Evolutionary conservation across 768 basidiomycete genomes (phyloP).

Genomic region (Lyophyllum semitale): DNA sequence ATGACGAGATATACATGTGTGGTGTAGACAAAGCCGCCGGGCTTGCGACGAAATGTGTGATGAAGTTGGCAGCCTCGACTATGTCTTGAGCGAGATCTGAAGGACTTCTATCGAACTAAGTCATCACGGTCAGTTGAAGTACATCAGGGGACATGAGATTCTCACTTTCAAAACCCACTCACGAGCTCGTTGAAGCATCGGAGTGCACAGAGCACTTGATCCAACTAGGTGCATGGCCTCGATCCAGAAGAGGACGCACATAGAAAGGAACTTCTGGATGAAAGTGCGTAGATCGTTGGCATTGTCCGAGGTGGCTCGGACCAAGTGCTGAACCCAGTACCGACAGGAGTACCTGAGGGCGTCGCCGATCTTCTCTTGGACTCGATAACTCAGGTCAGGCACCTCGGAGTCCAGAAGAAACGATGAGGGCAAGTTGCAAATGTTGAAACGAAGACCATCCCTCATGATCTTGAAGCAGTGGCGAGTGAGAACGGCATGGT

Average conservation of each 20-base stretch:
- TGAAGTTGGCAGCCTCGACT: conserved; percentile 18
- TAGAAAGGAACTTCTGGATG: conserved; percentile 13
- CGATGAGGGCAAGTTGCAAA: conserved; percentile 16
- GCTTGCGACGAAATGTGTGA: conserved; percentile 17
- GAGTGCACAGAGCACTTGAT: conserved; percentile 13
- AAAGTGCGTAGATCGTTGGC: background rate
- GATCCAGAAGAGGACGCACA: conserved; percentile 26
- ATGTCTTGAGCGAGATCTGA: conserved; percentile 5
- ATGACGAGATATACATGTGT: conserved; percentile 19
- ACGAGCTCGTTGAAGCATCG: conserved; percentile 14
- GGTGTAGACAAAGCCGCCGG: conserved; percentile 17
- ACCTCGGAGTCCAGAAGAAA: conserved; percentile 16
- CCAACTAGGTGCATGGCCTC: conserved; percentile 28
- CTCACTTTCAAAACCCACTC: conserved; percentile 11
- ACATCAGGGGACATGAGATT: background rate
- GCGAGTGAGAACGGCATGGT: conserved; percentile 10
- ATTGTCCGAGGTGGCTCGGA: background rate
- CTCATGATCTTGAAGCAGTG: conserved; percentile 23
- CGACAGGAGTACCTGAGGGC: conserved; percentile 3
- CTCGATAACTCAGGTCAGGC: background rate
- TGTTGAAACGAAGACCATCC: conserved; percentile 18
- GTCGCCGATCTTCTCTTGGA: conserved; percentile 9
- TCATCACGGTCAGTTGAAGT: background rate
- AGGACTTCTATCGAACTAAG: background rate
- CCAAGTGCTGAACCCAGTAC: conserved; percentile 1